Base-by-base conservation (phyloP, 768 basidiomycete genomes). In the Auriscalpium vulgare region DNA sequence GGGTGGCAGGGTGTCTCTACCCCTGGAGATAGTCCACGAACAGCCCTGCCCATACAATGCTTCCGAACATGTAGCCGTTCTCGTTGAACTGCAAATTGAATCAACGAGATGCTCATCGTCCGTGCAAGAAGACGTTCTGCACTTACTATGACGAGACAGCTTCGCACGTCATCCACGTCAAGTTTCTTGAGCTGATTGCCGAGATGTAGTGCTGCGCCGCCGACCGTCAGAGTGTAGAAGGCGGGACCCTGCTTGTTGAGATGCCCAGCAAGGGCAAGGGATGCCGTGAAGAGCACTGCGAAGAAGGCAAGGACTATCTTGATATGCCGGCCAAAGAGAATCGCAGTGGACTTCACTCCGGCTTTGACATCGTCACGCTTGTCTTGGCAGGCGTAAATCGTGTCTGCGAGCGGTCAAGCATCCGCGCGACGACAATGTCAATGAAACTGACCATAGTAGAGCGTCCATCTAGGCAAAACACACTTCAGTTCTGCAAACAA, bases 331-430 rank as follows among this genome's bases (percentile, higher is more conserved):
- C 77, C 80, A 64, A 84, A 84, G n/a, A 83, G 73, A 13, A 84
- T 67, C 0, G 83, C 82, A 48, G 81, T 84, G 1, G 82, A 83
- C 65, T 82, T 81, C 50, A 85, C 78, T 37, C 80, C 80, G 14
- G 76, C 82, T 46, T 73, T 68, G 21, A 78, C 66, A 61, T 85
- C 83, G 69, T 84, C 84, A 29, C 68, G 66, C 58, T 79, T 80
- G 65, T 84, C 83, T 72, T 79, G 72, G 63, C 81, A 81, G 6
- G 81, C 83, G 62, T 85, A 85, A 56, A 83, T 81, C 1, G 82
- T 81, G 64, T 85, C 80, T 64, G 77, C 78, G 34, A 29, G 7
- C 5, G 5, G 29, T 29, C 29, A 29, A 29, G 29, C 29, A 3
- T 29, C 29, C 29, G 29, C 29, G 29, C 29, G 29, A 2, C 29